Percentiles rank a stretch among this genome's conserved stretches.
These are phyloP conservation scores for Jacaranda copaia DNA, from an alignment of 257 asterid genomes.

Conservation along the genomic window DNA sequence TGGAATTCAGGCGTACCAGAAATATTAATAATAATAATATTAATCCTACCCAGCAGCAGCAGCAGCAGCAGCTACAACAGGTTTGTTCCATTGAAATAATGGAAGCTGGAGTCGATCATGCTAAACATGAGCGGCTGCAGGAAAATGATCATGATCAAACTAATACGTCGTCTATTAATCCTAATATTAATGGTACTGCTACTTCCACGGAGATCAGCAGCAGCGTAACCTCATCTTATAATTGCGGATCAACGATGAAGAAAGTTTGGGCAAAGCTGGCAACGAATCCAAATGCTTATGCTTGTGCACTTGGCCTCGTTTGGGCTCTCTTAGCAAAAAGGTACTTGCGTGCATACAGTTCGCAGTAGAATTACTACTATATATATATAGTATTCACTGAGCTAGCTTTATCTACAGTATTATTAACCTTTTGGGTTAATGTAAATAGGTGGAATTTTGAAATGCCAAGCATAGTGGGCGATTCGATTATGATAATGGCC, in stretches of 20 bases:
- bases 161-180: no score
- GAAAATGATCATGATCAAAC: not conserved
- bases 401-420: no score
- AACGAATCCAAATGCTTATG: conserved; percentile 67
- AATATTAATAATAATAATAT: not conserved
- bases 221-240: not conserved
- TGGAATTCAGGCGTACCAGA: conserved; percentile 55
- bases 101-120: not conserved
- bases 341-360: conserved; percentile 28
- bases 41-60: not conserved
- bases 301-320: conserved; percentile 68
- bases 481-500: conserved; percentile 73
- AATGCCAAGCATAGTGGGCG: conserved; percentile 69
- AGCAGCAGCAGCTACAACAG: not conserved
- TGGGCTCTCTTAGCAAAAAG: conserved; percentile 73
- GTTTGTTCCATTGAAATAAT: conserved; percentile 26
- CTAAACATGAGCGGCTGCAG: not conserved
- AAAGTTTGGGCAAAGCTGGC: conserved; percentile 55
- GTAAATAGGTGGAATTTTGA: conserved; percentile 60
- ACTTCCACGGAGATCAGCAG: not conserved
- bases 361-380: no score
- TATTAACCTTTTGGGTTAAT: not conserved
- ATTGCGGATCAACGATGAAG: conserved; percentile 47
- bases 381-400: no score
- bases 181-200: no score